Conservation (phyloP, 192 early-diverging fungal genomes). For the Rhizophagus prolifer region DNA sequence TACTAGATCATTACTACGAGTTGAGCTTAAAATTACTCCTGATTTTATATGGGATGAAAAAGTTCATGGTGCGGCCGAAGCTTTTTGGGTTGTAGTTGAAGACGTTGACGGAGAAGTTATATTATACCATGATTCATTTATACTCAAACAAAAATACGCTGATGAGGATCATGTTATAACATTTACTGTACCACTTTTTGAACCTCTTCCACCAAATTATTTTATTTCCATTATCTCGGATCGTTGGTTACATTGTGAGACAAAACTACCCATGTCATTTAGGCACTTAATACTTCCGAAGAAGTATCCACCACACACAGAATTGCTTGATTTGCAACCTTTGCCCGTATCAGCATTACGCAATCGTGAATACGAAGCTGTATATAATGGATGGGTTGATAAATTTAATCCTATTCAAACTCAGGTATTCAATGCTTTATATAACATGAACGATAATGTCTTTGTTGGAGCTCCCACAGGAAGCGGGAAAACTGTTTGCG, state of each 20-base stretch:
- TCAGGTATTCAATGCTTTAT: slow-evolving; percentile 90
- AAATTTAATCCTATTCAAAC: slow-evolving; percentile 96
- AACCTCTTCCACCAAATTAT: slow-evolving; percentile 95
- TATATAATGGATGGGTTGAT: slow-evolving; percentile 59
- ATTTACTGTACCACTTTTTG: slow-evolving; percentile 89
- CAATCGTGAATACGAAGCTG: slow-evolving; percentile 69
- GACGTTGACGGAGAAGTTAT: slow-evolving; percentile 91
- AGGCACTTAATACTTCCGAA: slow-evolving; percentile 89
- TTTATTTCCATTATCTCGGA: slow-evolving; percentile 93
- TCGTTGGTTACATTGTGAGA: slow-evolving; percentile 93
- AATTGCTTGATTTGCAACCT: slow-evolving; percentile 92
- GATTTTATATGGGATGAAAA: slow-evolving; percentile 95
- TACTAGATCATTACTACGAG: slow-evolving; percentile 84
- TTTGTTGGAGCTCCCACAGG: slow-evolving; percentile 93
- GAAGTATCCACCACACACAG: slow-evolving; percentile 91
- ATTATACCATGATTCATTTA: slow-evolving; percentile 87
- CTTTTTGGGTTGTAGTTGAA: slow-evolving; percentile 94
- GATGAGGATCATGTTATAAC: slow-evolving; percentile 81
- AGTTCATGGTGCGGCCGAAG: slow-evolving; percentile 78
- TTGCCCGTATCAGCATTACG: slow-evolving; percentile 77
- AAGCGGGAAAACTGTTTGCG: slow-evolving; percentile 92
- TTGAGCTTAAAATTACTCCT: slow-evolving; percentile 90
- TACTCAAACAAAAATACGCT: slow-evolving; percentile 83
- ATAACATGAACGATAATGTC: slow-evolving; percentile 82
- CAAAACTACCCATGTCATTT: slow-evolving; percentile 90